Conservation (phyloP, 495 filamentous ascomycete species). For the Eremomyces bilateralis region DNA sequence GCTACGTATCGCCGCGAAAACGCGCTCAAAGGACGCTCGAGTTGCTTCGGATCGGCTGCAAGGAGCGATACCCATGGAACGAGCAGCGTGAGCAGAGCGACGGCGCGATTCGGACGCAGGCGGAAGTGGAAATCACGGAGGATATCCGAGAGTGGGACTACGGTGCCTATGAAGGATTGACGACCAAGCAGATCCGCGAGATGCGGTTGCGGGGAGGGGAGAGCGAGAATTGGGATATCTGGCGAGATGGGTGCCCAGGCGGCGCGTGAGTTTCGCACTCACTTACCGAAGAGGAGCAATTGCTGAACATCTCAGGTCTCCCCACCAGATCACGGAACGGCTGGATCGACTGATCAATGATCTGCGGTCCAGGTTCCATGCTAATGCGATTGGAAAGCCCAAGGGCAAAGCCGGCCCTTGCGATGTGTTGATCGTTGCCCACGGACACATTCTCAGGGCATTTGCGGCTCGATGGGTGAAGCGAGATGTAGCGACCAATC, state of each 20-base stretch:
- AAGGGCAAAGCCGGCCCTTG: conserved; percentile 11
- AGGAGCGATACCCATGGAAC: conserved; percentile 32
- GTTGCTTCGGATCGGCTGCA: conserved; percentile 43
- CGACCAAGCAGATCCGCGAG: conserved; percentile 43
- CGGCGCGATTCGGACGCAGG: conserved; percentile 26
- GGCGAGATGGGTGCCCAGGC: conserved; percentile 27
- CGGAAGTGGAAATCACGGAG: conserved; percentile 44
- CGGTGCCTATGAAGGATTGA: conserved; percentile 84
- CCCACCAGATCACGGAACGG: conserved; percentile 18
- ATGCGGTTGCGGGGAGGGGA: conserved; percentile 30
- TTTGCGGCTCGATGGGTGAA: conserved; percentile 16
- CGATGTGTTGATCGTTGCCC: conserved; percentile 22
- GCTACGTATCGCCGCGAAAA: conserved; percentile 69
- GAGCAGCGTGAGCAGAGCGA: conserved; percentile 16
- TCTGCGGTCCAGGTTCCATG: conserved; percentile 17
- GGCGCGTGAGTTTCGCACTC: conserved; percentile 35
- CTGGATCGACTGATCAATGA: conserved; percentile 18
- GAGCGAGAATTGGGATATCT: conserved; percentile 21
- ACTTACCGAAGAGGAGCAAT: no score
- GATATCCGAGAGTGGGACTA: conserved; percentile 91
- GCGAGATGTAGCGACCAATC: conserved; percentile 15
- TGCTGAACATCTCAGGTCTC: no score
- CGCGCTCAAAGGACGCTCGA: conserved; percentile 77
- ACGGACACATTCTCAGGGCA: conserved; percentile 21
- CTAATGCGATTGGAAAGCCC: conserved; percentile 15